Base-by-base conservation (phyloP, 2,329 filamentous ascomycete species). In the Nothopassalora personata region DNA sequence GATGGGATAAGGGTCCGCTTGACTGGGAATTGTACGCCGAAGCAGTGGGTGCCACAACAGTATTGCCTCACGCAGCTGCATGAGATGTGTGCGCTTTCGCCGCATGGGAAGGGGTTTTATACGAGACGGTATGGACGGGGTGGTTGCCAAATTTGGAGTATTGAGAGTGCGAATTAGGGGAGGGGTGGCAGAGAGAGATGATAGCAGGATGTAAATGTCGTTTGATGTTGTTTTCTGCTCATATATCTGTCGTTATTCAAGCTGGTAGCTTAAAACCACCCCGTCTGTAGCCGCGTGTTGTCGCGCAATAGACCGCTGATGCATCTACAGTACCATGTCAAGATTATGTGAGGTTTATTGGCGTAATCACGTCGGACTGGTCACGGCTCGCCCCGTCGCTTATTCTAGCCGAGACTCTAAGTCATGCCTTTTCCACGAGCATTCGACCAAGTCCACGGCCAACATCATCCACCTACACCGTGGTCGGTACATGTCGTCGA, bases 31-130 rank as follows among this genome's bases (percentile, higher is more conserved):
- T 69, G 67, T 54, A 23, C 9, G 15, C 63, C 67, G 27, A 36
- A 56, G 34, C 60, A 65, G 47, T 69, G 64, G 62, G 55, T 69
- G 4, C 66, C 67, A 7, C 33, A 50, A 31, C 58, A 64, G 51
- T 68, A 61, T 54, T 69, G 67, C 48, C 19, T 48, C 27, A 45
- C 63, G 34, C 67, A 69, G 58, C 64, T 69, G 30, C 63, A 67
- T 45, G 59, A 56, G 6, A 59, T 69, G 39, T 69, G 67, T 52
- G 65, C 62, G 7, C 31, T 60, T 23, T 52, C 27, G 3, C 43
- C 50, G 1, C 52, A 43, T 13, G 18, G 27, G 30, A 57, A 48
- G 34, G 63, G 63, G 5, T 55, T 53, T 10, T 54, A 43, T 6
- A 53, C 11, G 36, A 46, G 33, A 36, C 45, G 50, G 49, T 65